These are phyloP conservation scores for Podaxis sp. DNA, from an alignment of 768 basidiomycete species.

Conservation along the genomic window DNA sequence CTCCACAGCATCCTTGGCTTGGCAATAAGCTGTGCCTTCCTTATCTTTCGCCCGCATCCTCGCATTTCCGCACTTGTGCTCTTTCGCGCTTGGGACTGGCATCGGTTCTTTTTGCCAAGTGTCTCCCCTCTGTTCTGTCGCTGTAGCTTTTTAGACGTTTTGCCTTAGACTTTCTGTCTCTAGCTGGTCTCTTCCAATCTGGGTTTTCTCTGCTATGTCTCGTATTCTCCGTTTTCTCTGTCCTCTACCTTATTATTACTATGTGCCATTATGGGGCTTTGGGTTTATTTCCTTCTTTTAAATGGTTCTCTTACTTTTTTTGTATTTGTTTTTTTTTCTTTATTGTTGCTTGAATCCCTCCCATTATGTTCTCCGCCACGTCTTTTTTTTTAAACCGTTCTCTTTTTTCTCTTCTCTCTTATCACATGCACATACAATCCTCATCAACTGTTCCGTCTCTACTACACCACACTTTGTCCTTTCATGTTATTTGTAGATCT, in stretches of 20 bases:
- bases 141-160: neutral
- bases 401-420: constrained; percentile 4
- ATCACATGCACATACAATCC: neutral
- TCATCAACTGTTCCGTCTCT: neutral
- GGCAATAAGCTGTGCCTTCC: neutral
- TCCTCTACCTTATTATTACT: constrained; percentile 16
- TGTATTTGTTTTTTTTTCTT: neutral
- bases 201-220: constrained; percentile 7
- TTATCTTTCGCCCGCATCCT: neutral
- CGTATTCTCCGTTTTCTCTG: neutral
- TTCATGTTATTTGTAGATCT: no score
- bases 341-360: neutral
- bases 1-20: neutral
- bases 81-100: neutral
- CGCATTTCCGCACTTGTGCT: neutral
- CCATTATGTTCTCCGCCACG: neutral
- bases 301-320: constrained; percentile 12
- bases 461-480: neutral
- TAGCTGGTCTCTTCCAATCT: neutral
- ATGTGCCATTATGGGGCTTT: constrained; percentile 15
- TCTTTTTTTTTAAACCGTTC: neutral
- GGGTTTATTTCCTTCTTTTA: constrained; percentile 6
- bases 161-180: constrained; percentile 4
- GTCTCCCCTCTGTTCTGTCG: neutral
- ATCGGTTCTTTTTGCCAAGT: neutral